Base-by-base conservation (phyloP, 805 yeast genomes). In the Ascoidea tarda region DNA sequence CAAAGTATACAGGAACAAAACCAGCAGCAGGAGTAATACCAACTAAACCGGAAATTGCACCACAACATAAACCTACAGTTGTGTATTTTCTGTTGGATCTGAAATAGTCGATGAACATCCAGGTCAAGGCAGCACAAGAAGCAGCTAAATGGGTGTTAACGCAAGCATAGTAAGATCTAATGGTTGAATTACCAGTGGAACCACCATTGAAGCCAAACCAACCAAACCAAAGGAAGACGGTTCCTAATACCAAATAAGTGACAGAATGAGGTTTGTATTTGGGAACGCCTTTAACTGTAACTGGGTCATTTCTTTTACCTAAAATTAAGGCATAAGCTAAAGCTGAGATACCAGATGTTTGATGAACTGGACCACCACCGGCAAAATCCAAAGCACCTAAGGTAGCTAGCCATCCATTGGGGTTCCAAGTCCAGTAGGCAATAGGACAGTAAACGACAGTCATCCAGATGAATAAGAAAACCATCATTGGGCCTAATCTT, bases 181-280 rank as follows among this genome's bases (percentile, higher is more conserved):
- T 81, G 57, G 91, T 71, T 45, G 96, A 87, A 65, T 88, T 84
- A 68, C 96, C 97, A 50, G 97, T 86, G 49, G 96, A 88, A 62
- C 98, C 98, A 69, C 96, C 97, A 77, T 93, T 93, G 81, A 93
- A 93, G 46, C 96, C 97, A 63, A 89, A 89, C 99, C 99, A 93
- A 45, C 98, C 99, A 62, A 93, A 89, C 96, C 97, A 91, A 60
- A 93, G 77, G 73, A 93, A 86, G 10, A 87, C 84, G 21, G 97
- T 89, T 52, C 99, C 99, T 54, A 93, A 70, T 16, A 90, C 96
- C 54, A 89, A 87, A 49, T 89, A 79, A 6, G 95, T 78, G 46
- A 91, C 96, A 28, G 93, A 84, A 67, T 91, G 97, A 46, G 99
- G 98, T 70, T 81, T 87, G 73, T 89, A 90, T 66, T 84, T 84